Conservation (phyloP, 2,329 filamentous ascomycete genomes). For the Diaporthe sp. region DNA sequence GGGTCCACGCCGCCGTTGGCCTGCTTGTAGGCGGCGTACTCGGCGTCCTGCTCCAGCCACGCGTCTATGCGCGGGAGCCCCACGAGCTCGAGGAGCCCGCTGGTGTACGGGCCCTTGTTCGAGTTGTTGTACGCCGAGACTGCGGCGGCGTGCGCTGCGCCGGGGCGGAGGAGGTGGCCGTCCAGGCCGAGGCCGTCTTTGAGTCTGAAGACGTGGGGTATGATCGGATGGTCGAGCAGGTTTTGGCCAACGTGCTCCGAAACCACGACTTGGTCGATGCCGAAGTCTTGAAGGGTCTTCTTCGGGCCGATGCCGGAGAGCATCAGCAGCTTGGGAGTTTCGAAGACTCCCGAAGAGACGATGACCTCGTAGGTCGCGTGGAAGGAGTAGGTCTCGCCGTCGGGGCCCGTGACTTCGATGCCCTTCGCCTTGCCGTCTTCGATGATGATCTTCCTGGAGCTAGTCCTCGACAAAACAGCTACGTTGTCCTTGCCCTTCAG, state of each 20-base stretch:
- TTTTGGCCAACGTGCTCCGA: constrained; percentile 75
- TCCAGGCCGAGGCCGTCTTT: constrained; percentile 58
- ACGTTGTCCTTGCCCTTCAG: constrained; percentile 68
- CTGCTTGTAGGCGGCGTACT: constrained; percentile 60
- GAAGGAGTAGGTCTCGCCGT: constrained; percentile 59
- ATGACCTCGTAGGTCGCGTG: constrained; percentile 64
- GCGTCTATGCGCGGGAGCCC: constrained; percentile 71
- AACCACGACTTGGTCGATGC: constrained; percentile 68
- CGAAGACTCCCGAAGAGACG: constrained; percentile 68
- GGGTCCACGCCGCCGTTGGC: constrained; percentile 63
- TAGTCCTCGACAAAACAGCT: constrained; percentile 61
- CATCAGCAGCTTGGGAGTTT: constrained; percentile 75
- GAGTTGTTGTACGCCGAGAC: constrained; percentile 53
- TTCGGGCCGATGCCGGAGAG: constrained; percentile 74
- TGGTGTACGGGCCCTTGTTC: constrained; percentile 56
- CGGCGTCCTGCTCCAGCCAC: constrained; percentile 61
- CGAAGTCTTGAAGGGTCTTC: constrained; percentile 64
- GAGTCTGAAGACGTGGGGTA: constrained; percentile 63
- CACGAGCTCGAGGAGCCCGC: constrained; percentile 63
- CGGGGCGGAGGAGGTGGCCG: constrained; percentile 56
- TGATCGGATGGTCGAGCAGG: constrained; percentile 72
- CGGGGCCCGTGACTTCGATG: constrained; percentile 60
- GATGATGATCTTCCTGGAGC: constrained; percentile 67
- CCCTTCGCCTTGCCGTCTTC: constrained; percentile 60
- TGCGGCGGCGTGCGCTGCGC: constrained; percentile 52